These are phyloP conservation scores for Magnusiomyces paraingens DNA, from an alignment of 1,139 yeast species.

Conservation along the genomic window DNA sequence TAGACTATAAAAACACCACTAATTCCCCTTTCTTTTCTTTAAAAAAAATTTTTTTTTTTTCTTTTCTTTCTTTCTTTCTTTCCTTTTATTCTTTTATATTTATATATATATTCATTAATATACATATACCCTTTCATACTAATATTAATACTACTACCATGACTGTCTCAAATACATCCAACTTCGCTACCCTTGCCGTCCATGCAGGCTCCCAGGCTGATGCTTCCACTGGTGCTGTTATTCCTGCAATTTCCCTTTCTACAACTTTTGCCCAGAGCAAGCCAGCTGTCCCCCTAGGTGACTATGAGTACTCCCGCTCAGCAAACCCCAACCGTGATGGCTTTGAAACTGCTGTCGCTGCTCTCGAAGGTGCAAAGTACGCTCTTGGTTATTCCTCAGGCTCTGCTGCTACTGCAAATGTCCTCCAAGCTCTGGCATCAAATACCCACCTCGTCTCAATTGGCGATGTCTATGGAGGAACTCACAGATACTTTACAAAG, in stretches of 20 bases:
- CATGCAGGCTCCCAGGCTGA: conserved; percentile 80
- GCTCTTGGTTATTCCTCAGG: conserved; percentile 84
- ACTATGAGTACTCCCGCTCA: conserved; percentile 79
- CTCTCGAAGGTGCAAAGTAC: conserved; percentile 68
- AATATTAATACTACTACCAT: conserved; percentile 1
- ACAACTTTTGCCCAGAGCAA: conserved; percentile 80
- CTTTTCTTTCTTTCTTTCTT: too few relatives aligned
- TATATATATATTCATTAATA: background rate
- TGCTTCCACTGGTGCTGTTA: conserved; percentile 76
- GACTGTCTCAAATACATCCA: conserved; percentile 10
- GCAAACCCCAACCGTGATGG: conserved; percentile 85
- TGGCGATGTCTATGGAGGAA: conserved; percentile 91
- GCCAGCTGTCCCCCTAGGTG: conserved; percentile 73
- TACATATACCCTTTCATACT: too few relatives aligned
- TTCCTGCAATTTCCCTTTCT: conserved; percentile 75
- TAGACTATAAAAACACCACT: background rate
- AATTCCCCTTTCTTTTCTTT: conserved; percentile 1
- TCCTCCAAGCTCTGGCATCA: conserved; percentile 66
- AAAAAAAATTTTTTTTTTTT: too few relatives aligned
- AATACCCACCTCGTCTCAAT: conserved; percentile 73
- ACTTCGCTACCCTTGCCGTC: conserved; percentile 73
- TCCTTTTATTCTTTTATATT: background rate
- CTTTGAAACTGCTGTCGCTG: conserved; percentile 74
- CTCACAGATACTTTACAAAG: conserved; percentile 84
- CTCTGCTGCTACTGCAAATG: conserved; percentile 76